phyloP scores from a whole-genome alignment of 2,329 filamentous ascomycete genomes.

The Xylariaceae sp. region DNA sequence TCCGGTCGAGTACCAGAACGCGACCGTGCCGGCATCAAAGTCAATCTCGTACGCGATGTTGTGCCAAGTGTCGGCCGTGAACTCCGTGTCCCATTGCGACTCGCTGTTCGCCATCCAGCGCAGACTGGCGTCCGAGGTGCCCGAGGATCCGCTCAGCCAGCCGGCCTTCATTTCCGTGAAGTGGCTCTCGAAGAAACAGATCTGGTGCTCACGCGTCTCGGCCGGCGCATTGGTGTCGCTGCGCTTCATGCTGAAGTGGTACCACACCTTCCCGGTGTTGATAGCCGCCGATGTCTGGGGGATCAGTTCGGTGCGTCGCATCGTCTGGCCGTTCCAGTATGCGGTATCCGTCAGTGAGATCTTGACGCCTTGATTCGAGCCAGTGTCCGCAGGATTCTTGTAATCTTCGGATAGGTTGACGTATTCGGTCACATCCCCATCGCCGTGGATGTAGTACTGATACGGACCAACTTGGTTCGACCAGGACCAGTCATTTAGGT shows the following conservation, averaged over 20 bases:
- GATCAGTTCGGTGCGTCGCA: slow-evolving; percentile 71
- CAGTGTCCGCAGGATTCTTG: slow-evolving; percentile 62
- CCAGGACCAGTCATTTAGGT: slow-evolving; percentile 56
- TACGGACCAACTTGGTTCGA: slow-evolving; percentile 59
- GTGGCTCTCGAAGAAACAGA: slow-evolving; percentile 61
- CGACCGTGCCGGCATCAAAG: slow-evolving; percentile 58
- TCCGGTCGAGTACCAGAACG: slow-evolving; percentile 67
- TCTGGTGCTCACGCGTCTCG: slow-evolving; percentile 62
- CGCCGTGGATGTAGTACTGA: slow-evolving; percentile 72
- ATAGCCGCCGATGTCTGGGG: slow-evolving; percentile 64
- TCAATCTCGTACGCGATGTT: slow-evolving; percentile 73
- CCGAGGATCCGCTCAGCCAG: slow-evolving; percentile 46
- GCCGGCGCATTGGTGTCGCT: slow-evolving; percentile 56
- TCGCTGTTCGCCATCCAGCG: slow-evolving; percentile 61
- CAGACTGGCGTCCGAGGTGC: slow-evolving; percentile 47
- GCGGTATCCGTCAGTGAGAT: slow-evolving; percentile 61
- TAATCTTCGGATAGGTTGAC: slow-evolving; percentile 54
- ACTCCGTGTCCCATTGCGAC: slow-evolving; percentile 59
- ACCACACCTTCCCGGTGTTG: slow-evolving; percentile 62
- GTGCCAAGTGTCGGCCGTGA: slow-evolving; percentile 64
- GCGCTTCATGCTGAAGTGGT: slow-evolving; percentile 67
- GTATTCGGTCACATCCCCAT: slow-evolving; percentile 49
- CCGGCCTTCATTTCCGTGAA: slow-evolving; percentile 73
- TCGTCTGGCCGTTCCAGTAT: slow-evolving; percentile 68
- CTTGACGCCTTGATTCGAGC: slow-evolving; percentile 60